Base-by-base conservation (phyloP, 768 basidiomycete genomes). In the Psilocybe cyanescens region DNA sequence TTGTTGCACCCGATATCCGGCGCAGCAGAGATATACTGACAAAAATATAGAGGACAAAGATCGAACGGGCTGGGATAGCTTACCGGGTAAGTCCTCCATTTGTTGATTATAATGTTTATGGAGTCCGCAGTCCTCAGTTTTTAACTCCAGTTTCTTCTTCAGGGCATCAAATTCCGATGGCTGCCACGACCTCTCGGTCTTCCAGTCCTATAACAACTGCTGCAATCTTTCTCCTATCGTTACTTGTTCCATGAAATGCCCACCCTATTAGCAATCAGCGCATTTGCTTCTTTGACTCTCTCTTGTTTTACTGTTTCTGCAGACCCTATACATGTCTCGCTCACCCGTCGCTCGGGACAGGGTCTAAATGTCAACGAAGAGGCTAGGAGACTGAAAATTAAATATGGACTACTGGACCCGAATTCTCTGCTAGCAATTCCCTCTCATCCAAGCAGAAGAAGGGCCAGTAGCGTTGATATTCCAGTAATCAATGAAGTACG, bases 401-500 rank as follows among this genome's bases (percentile, higher is more conserved):
- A 85, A 73, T 89, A 88, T 61, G 76, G 77, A 4, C 77, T 68
- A 59, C 48, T 46, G 0, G 65, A 14, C n/a, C 60, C 14, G 31
- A 61, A 54, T 58, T 55, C 57, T 33, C 29, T 58, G 7, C 28
- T 57, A 4, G 33, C 65, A 9, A 51, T 65, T 12, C 56, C 65
- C 7, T 63, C 68, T 39, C 67, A 63, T 55, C 49, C 63, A 48
- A n/a, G 41, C 11, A 55, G 70, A 41, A 76, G 78, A 63, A 74
- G 84, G 24, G 79, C 76, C 4, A 67, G 70, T 48, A 72, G 75
- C 1, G 74, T 76, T 1, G 67, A 71, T 11, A 65, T 86, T 8
- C 54, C 73, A 1, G 72, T 85, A 47, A 79, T 76, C 8, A 82
- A 89, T 72, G 83, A 88, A 78, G 86, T 86, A 49, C 16, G 78